Evolutionary conservation across 768 basidiomycete species (phyloP), one percentile per base, ranked within the genome.

Genomic region (Trametes cingulata): DNA sequence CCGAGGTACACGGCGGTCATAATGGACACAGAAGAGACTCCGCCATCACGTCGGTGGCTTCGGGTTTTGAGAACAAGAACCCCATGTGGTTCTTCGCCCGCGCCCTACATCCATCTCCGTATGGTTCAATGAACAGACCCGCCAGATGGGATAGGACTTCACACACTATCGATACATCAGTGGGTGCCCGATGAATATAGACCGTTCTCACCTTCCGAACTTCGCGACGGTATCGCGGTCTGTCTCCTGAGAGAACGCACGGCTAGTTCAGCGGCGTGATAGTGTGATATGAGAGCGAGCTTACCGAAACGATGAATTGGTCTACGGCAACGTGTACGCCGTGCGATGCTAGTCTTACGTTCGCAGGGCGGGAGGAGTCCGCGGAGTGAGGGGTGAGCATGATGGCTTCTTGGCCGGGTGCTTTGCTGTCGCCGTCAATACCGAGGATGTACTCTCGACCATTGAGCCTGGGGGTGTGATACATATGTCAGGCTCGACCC

Each of bases 391-490:
- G 29, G 29, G 29, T 33, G 29, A 53, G 40, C 41, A 12, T 39
- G 22, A 56, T 10, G 3, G 45, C 47, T 22, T 46, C 45, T 6
- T 47, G 45, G 15, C 37, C 15, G 2, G 45, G n/a, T 35, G 45
- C 3, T 3, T 13, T n/a, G 20, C 35, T 20, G 2, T 42, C 40
- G 25, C 15, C n/a, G 17, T n/a, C 13, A 3, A 43, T n/a, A 1
- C 52, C 52, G 4, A 56, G 35, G 3, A 56, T 35, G 43, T 47
- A 56, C 39, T 47, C 54, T 15, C 54, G 54, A 36, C 54, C 47
- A 35, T 56, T 56, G 3, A 56, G 54, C 15, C 54, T 56, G 45
- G 6, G 7, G 29, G 47, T 29, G 29, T 3, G 17, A 15, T 24
- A 10, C 19, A 24, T 2, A 5, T 33, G 29, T 33, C 6, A 33